Percentiles rank a stretch among this genome's conserved stretches.
Conservation (phyloP, 257 asterid species). For the Handroanthus guayacan region DNA sequence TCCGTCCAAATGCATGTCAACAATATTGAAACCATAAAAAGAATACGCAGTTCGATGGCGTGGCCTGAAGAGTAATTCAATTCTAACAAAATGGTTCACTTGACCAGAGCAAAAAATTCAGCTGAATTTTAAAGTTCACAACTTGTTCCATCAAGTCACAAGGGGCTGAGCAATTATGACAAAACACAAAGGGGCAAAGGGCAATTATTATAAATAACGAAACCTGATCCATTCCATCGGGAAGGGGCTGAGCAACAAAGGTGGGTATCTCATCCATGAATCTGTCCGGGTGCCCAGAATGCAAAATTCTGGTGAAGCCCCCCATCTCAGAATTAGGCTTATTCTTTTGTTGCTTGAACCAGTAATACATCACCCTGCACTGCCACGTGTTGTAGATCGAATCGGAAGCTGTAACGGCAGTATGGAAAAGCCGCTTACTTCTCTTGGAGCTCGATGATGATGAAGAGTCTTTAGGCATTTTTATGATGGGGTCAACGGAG, state of each 20-base stretch:
- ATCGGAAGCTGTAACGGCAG: conserved; percentile 91
- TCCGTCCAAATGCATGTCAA: neutral
- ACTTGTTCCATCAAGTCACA: neutral
- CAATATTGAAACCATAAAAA: neutral
- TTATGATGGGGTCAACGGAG: conserved; percentile 69
- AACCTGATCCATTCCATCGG: conserved; percentile 92
- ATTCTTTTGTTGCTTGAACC: conserved; percentile 76
- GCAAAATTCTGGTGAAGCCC: conserved; percentile 90
- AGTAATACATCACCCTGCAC: conserved; percentile 90
- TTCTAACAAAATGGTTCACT: too few relatives aligned
- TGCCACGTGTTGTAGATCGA: conserved; percentile 98
- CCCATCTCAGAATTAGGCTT: conserved; percentile 83
- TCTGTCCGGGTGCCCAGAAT: conserved; percentile 69
- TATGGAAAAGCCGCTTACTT: conserved; percentile 73
- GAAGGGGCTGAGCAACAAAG: conserved; percentile 89
- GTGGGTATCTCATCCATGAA: conserved; percentile 99
- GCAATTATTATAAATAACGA: neutral
- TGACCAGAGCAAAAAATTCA: neutral
- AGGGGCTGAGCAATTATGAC: neutral
- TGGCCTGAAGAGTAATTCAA: neutral
- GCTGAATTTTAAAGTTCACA: neutral
- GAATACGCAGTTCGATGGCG: neutral
- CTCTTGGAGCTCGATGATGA: conserved; percentile 34
- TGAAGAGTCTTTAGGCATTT: conserved; percentile 61
- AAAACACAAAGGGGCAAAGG: neutral